Base-by-base conservation (phyloP, 768 basidiomycete species). In the Leccinum arenicola region DNA sequence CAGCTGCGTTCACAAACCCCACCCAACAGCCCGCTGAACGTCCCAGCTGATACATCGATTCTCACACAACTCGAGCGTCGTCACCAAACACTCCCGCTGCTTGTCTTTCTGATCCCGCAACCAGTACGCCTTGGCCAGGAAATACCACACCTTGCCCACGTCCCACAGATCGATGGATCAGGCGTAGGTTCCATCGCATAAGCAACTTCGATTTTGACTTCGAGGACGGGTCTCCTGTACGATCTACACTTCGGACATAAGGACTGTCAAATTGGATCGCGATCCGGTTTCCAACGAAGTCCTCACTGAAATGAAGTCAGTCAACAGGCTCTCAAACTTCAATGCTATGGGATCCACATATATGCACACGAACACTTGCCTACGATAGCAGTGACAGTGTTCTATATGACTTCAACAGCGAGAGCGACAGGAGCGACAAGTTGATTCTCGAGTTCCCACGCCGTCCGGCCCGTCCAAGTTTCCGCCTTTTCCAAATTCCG, bases 121-220 rank as follows among this genome's bases (percentile, higher is more conserved):
- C 52, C 87, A 85, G 67, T 89, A 89, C 23, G 87, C 88, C 66
- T 87, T 92, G 6, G 87, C 91, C 9, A 98, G 80, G 70, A 86
- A 91, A 72, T 89, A 96, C 96, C 96, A 99, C 23, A 91, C 95
- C 71, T 98, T 95, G 0, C 94, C 85, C 2, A 90, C 82, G 70
- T 97, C 89, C 93, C 95, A 98, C 10, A 36, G 17, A 33, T 50
- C 11, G 55, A 43, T 15, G 61, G 51, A 17, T 52, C 58, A 12
- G 43, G 6, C 0, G 25, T 4, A 35, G 61, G 51, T 33, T 63
- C 65, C n/a, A 60, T 55, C 1, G 51, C 40, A 31, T n/a, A 21
- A 8, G 54, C 31, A 21, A 64, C 17, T 2, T 63, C 51, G 1
- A 56, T 35, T 33, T 62, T 61, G 7, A 62, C 40, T 27, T 65